These are phyloP conservation scores for Syzygium jambos DNA, from an alignment of 345 rosid genomes.

Conservation along the genomic window DNA sequence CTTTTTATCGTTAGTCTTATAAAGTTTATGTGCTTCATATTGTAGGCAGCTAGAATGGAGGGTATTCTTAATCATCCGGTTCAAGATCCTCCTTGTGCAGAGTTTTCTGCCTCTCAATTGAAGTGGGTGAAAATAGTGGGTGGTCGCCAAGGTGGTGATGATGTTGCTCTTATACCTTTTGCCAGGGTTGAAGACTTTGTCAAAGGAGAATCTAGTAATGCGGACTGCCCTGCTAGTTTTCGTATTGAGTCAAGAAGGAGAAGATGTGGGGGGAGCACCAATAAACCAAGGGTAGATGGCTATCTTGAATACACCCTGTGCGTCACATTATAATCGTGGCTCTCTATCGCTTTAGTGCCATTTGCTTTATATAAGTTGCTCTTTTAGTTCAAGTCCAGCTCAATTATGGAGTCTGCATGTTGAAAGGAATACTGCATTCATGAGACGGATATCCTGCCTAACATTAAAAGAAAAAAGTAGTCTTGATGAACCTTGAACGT, in stretches of 20 bases:
- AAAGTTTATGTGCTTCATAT: neutral
- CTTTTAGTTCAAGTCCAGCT: neutral
- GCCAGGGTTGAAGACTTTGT: conserved; percentile 49
- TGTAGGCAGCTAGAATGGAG: conserved; percentile 49
- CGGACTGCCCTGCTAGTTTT: conserved; percentile 48
- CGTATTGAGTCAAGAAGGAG: conserved; percentile 52
- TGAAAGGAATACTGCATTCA: neutral
- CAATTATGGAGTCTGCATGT: neutral
- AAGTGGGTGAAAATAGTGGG: conserved; percentile 46
- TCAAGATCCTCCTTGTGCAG: conserved; percentile 43
- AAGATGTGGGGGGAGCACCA: conserved; percentile 42
- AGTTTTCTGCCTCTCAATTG: conserved; percentile 38
- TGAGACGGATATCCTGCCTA: neutral
- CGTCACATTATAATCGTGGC: conserved; percentile 1
- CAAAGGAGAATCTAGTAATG: conserved; percentile 45
- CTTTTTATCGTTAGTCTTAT: neutral
- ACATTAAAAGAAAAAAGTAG: neutral
- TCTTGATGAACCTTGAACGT: neutral
- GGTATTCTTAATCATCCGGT: conserved; percentile 44
- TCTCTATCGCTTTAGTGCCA: neutral
- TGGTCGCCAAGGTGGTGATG: conserved; percentile 50
- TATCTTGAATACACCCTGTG: conserved; percentile 54
- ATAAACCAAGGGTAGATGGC: conserved; percentile 54
- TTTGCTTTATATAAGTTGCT: neutral
- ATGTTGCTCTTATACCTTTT: conserved; percentile 43